Evolutionary conservation across 2,329 filamentous ascomycete species (phyloP), one percentile per base, ranked within the genome.

Genomic region (Dactylonectria macrodidyma): DNA sequence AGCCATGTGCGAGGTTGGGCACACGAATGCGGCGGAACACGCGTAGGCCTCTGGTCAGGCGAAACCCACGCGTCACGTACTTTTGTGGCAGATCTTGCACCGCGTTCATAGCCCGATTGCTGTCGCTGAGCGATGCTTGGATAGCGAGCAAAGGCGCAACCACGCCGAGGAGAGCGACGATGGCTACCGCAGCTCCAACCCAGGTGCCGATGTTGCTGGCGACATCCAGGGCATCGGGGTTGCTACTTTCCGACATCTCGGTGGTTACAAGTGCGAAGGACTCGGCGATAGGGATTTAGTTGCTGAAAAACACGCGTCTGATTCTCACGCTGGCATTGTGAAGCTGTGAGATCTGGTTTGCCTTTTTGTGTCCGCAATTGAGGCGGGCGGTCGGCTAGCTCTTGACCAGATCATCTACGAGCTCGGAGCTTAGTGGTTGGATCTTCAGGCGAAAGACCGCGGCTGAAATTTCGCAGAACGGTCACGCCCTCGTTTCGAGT

Each of bases 121-220:
- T 44, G 46, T 67, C 61, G 61, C 65, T 64, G 24, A 65, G 61
- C 10, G 65, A 67, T 19, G 60, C 57, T 33, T 67, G 60, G 16
- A 67, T 44, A n/a, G 60, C 61, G 33, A 65, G 51, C 9, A 58
- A 61, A 9, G 66, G 66, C 3, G 60, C 65, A 12, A 68, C 36
- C 2, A 65, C 38, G 22, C 65, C 57, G 34, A 68, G 46, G 19
- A 68, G 61, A 3, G 65, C 65, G 41, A 65, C 47, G 3, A 65
- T 64, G 19, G 57, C 65, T 11, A 65, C 54, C 36, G 33, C 48
- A 22, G 61, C 61, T n/a, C 60, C 57, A 30, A 68, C 41, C 66
- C 66, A 65, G 12, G 66, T 65, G n/a, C 47, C 66, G 33, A 68
- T 64, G 47, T 50, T 68, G 57, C 62, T 64, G 50, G 50, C 30